Evolutionary conservation across 768 basidiomycete species (phyloP), one percentile per base, ranked within the genome.

Genomic region (Leccinum incarnatum): DNA sequence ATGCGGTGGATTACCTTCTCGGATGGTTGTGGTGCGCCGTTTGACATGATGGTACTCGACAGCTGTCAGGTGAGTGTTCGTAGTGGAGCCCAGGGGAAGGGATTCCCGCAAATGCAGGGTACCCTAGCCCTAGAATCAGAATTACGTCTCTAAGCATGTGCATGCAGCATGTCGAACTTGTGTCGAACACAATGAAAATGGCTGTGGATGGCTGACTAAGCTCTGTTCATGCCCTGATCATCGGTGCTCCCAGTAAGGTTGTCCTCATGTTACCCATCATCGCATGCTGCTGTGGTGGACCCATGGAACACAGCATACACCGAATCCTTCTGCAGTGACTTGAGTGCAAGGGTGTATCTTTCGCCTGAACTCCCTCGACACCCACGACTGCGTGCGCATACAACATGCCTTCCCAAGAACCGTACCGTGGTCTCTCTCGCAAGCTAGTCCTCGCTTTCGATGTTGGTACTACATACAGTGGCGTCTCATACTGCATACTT

Each of bases 371-470:
- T 47, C 7, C 23, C 9, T 14, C 10, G 19, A 49, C 48, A 14
- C 47, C 4, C 25, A 25, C 47, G 25, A 47, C 34, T 46, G 27
- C 51, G 2, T 32, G 3, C 9, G 9, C 19, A 40, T 12, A 21
- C 58, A 62, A 23, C 58, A 76, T 75, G 75, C 5, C 64, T 3
- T 52, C 68, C 11, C 51, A 67, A 27, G 42, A 74, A 36, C 69
- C 70, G 1, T 82, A 76, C 58, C 54, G 63, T n/a, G 81, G 81
- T 2, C 58, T 56, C 0, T 60, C 63, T 19, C 73, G 79, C 61
- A 80, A 79, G 53, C 57, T 80, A 2, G 76, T 80, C 0, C 64
- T 80, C 14, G 78, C 77, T 10, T 76, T 79, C 46, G 48, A 49
- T 1, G 48, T 49, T n/a, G 48, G 48, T 17, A 49, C 48, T 17